Base-by-base conservation (phyloP, 2,329 filamentous ascomycete genomes). In the Botryotinia narcissicola region DNA sequence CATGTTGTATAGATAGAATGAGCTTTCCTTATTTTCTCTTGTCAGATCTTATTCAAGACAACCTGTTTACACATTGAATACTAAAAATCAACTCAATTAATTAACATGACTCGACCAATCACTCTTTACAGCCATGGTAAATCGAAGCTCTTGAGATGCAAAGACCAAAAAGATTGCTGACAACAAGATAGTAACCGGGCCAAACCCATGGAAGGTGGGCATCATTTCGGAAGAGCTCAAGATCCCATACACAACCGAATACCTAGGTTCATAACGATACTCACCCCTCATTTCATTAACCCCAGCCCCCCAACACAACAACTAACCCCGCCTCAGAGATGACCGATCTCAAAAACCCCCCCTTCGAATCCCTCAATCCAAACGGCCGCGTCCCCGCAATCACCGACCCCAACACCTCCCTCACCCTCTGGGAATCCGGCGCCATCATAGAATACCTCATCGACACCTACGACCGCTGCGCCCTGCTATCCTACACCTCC, bases 141-240 rank as follows among this genome's bases (percentile, higher is more conserved):
- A 25, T 71, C 7, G 20, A 44, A 25, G 6, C 6, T 3, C 18
- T 20, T 35, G 14, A 18, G 9, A 54, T 16, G 4, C 7, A 37
- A 16, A 64, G 4, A 25, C 7, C 7, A 5, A 9, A n/a, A 64
- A 62, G 3, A 42, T 29, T 42, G 18, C 69, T 62, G 29, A 63
- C 8, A 29, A 1, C 9, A 64, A 29, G 16, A 42, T 9, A 64
- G 42, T 14, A 16, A 35, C 14, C 1, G 48, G 60, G 6, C 46
- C 60, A 10, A 71, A 71, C 22, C 46, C 60, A 42, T 64, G 25
- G 44, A 72, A 72, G 25, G 82, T 87, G 18, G 80, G 81, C 72
- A 82, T 86, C 70, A 73, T 86, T 59, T 80, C 85, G 63, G 81
- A 84, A 66, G 84, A 86, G 75, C 83, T 86, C 57, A 74, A 74